Evolutionary conservation across 2,329 filamentous ascomycete genomes (phyloP).

Genomic region (Magnaporthales sp.): DNA sequence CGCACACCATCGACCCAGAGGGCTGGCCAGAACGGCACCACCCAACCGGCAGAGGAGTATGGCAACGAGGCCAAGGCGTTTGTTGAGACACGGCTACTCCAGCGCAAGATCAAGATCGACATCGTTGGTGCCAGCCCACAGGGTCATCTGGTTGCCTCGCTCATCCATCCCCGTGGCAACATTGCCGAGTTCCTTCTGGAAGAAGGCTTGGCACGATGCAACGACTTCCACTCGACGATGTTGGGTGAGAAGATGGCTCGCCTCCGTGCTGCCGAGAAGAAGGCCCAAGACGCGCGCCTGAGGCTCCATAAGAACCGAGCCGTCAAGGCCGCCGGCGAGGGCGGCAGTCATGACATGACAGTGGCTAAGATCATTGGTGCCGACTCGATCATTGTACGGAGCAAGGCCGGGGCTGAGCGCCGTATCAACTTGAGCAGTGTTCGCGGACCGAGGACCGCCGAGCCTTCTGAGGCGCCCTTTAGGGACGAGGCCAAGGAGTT

Average conservation of each 20-base stretch:
- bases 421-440: constrained; percentile 70
- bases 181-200: constrained; percentile 87
- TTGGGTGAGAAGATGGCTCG: constrained; percentile 81
- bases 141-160: constrained; percentile 78
- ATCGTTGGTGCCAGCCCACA: constrained; percentile 84
- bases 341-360: constrained; percentile 64
- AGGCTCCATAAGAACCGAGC: constrained; percentile 78
- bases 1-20: constrained; percentile 85
- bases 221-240: constrained; percentile 91
- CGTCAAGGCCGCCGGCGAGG: constrained; percentile 51
- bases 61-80: constrained; percentile 85
- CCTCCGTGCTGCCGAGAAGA: constrained; percentile 78
- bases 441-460: constrained; percentile 81
- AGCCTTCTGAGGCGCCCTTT: constrained; percentile 82
- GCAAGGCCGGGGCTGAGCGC: constrained; percentile 79
- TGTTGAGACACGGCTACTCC: constrained; percentile 76
- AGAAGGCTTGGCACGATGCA: constrained; percentile 83
- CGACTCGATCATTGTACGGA: constrained; percentile 80
- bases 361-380: constrained; percentile 82
- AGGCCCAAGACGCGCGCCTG: constrained; percentile 66
- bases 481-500: constrained; percentile 94
- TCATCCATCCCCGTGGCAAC: constrained; percentile 84
- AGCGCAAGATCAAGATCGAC: constrained; percentile 74
- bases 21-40: constrained; percentile 67
- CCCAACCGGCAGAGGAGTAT: constrained; percentile 78